A percentile compares a stretch with the other conserved stretches of the same genome.
phyloP scores from a whole-genome alignment of 352 stramenopile genomes.

The Globisporangium sylvaticum region DNA sequence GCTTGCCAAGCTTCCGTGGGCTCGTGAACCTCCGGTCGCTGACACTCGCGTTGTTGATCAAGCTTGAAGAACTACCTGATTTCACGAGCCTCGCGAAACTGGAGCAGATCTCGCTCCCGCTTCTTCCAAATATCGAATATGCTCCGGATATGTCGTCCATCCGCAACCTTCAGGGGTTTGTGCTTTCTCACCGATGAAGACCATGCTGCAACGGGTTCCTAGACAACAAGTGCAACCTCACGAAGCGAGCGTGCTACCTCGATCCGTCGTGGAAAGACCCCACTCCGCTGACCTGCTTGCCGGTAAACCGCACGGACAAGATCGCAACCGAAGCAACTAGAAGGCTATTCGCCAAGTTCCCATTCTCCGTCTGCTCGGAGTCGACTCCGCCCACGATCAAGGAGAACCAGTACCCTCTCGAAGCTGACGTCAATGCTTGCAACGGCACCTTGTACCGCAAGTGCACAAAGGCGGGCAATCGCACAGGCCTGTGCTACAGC shows the following conservation, averaged over 20 bases:
- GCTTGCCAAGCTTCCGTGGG: neutral
- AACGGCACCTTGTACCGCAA: conserved; percentile 35
- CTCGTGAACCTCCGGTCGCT: neutral
- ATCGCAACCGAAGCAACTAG: neutral
- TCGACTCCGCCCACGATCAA: neutral
- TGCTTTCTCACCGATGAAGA: neutral
- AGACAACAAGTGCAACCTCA: conserved; percentile 10
- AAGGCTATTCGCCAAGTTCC: neutral
- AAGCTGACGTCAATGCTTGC: conserved; percentile 24
- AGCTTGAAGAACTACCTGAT: neutral
- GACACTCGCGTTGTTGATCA: neutral
- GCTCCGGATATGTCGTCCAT: conserved; percentile 12
- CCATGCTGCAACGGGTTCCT: conserved; percentile 22
- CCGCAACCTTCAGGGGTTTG: neutral
- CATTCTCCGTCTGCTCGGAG: neutral
- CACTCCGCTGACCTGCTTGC: neutral
- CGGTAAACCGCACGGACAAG: neutral
- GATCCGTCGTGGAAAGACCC: neutral
- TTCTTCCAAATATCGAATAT: neutral
- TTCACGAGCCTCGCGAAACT: neutral
- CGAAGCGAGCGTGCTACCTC: neutral
- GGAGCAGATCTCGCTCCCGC: neutral
- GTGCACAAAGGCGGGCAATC: conserved; percentile 14
- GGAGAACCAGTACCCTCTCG: neutral
- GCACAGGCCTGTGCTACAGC: conserved; percentile 28